Evolutionary conservation across 306 rosid species (phyloP).

Genomic region (Abrus pulchellus): DNA sequence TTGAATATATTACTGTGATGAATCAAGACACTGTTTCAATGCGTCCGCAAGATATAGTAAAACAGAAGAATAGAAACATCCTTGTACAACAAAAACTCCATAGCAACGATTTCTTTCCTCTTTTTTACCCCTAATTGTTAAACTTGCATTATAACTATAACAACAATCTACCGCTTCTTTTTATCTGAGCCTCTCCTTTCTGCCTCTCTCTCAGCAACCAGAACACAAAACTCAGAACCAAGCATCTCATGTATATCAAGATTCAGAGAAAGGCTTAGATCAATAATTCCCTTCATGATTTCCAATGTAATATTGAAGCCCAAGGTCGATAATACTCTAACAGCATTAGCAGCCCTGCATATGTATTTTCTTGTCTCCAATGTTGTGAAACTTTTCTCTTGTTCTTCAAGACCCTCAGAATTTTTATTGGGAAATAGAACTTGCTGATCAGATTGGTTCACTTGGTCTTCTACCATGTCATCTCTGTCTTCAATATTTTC

Average conservation of each 20-base stretch:
- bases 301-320: conserved; percentile 75
- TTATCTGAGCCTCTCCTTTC: conserved; percentile 70
- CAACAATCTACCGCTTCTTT: conserved; percentile 61
- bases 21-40: background rate
- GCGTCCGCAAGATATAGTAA: background rate
- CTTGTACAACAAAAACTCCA: too few relatives aligned
- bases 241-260: conserved; percentile 82
- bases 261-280: conserved; percentile 69
- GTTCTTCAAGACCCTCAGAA: conserved; percentile 58
- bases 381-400: conserved; percentile 61
- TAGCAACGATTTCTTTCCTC: background rate
- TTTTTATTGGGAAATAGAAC: conserved; percentile 33
- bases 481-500: conserved; percentile 72
- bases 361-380: conserved; percentile 69
- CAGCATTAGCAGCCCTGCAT: conserved; percentile 87
- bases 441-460: conserved; percentile 58
- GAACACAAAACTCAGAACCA: conserved; percentile 81
- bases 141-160: background rate
- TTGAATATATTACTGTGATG: background rate
- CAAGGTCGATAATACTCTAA: conserved; percentile 68
- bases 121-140: conserved; percentile 1
- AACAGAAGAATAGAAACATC: too few relatives aligned
- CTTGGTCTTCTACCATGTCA: conserved; percentile 72
- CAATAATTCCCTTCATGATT: conserved; percentile 66
- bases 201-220: conserved; percentile 85